Evolutionary conservation across 371 early-diverging fungal genomes (phyloP).

Genomic region (Mortierella sp.): DNA sequence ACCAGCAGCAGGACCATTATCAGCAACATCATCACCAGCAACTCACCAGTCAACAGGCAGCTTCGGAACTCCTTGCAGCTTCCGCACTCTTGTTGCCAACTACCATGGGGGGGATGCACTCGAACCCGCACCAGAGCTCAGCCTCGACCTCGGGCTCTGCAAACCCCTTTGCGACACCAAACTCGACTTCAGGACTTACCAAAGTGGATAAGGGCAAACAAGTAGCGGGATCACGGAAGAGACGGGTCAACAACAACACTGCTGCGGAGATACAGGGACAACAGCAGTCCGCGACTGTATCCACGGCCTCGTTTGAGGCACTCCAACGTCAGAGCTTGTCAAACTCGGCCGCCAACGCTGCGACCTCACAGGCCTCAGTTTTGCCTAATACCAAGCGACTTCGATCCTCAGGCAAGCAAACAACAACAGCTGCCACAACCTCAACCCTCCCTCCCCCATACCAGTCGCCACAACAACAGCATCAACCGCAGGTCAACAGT

Average conservation of each 20-base stretch:
- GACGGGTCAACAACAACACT: neutral
- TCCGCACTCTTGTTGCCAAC: constrained; percentile 25
- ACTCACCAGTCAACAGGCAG: constrained; percentile 3
- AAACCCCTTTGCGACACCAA: neutral
- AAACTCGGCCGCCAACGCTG: neutral
- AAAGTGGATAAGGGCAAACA: constrained; percentile 12
- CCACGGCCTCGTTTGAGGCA: constrained; percentile 10
- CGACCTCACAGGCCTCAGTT: neutral
- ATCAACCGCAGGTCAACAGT: constrained; percentile 4
- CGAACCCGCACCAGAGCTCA: neutral
- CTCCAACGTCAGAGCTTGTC: constrained; percentile 1
- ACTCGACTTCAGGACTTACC: neutral
- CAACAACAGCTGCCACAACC: neutral
- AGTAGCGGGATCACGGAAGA: constrained; percentile 4
- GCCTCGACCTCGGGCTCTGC: neutral
- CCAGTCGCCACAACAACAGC: neutral
- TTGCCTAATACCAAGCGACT: constrained; percentile 9
- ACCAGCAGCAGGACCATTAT: constrained; percentile 13
- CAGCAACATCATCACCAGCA: constrained; percentile 20
- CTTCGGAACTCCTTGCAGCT: constrained; percentile 29
- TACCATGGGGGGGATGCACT: constrained; percentile 8
- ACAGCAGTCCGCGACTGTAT: neutral
- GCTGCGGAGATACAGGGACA: neutral
- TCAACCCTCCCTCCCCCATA: neutral
- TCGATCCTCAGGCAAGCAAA: neutral